Evolutionary conservation across 225 moss, liverwort and hornwort genomes (phyloP).

Genomic region (Pseudisothecium myosuroides): DNA sequence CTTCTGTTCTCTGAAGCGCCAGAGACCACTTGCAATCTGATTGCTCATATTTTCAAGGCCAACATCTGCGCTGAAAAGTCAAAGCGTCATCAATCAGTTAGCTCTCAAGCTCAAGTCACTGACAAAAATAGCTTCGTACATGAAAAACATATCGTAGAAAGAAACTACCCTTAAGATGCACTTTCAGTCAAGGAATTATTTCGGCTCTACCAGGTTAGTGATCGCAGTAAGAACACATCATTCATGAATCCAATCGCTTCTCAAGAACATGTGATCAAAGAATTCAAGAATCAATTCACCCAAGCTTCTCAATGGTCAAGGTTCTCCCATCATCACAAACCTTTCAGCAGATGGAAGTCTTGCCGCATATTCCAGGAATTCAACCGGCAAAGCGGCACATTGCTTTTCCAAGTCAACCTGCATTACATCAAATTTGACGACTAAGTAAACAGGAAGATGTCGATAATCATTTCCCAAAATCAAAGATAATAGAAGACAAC

Average conservation of each 20-base stretch:
- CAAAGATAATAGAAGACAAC: not conserved
- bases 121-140: not conserved
- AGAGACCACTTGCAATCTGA: constrained; percentile 55
- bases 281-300: not conserved
- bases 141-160: not conserved
- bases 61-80: constrained; percentile 13
- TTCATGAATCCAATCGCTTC: not conserved
- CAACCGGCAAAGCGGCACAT: constrained; percentile 48
- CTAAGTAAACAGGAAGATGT: not conserved
- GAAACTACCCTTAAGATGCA: not conserved
- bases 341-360: constrained; percentile 48
- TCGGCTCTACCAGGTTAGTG: not conserved
- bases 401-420: constrained; percentile 73
- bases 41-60: constrained; percentile 10
- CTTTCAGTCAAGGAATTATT: not conserved
- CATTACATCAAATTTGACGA: not conserved
- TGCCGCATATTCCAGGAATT: constrained; percentile 36
- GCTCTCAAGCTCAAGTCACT: not conserved
- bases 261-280: not conserved
- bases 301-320: not conserved
- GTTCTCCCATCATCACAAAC: constrained; percentile 18
- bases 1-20: constrained; percentile 60
- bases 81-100: not conserved
- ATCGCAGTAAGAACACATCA: not conserved
- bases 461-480: not conserved